Evolutionary conservation across 495 filamentous ascomycete species (phyloP), one percentile per base, ranked within the genome.

Genomic region (Apiosordaria backusii): DNA sequence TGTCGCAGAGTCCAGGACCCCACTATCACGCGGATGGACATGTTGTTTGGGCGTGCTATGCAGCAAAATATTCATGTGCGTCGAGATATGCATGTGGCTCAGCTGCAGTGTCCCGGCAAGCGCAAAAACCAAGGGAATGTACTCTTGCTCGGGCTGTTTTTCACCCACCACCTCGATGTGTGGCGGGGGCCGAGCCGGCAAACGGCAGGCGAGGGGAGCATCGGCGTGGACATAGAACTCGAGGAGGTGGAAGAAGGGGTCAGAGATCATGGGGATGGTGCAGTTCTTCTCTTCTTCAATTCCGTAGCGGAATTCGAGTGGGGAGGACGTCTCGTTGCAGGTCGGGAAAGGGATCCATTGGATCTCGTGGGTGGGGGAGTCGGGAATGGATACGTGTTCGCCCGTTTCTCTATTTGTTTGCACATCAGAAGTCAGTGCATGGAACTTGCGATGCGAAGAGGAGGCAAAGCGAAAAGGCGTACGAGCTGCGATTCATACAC

Each of bases 221-320:
- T 99, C 95, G 80, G 89, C 92, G 83, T 98, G 95, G 71, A 98
- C 89, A 85, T 97, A 98, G 85, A 97, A 97, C 80, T 99, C 95
- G 76, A 97, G 87, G 54, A 98, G 89, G 79, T 99, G 95, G 85
- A 95, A 99, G 83, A 97, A 88, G 21, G 89, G 86, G 78, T 99
- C 95, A 72, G 87, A 81, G 72, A 97, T 85, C 72, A 90, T 84
- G 72, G 88, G 80, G 76, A 98, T 90, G 59, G 95, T 99, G 82
- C 95, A 99, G 79, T 92, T 96, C 70, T 96, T 81, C 69, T 93
- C 91, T 81, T 83, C 81, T 72, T 92, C 90, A 70, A 92, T 78
- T 77, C 93, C 92, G 82, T 96, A 99, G 73, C 85, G 84, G 72
- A 99, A 86, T 67, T 92, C 85, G 70, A 98, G 85, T 1, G 95